Evolutionary conservation across 768 basidiomycete species (phyloP), one percentile per base, ranked within the genome.

Genomic region (Suillus plorans): DNA sequence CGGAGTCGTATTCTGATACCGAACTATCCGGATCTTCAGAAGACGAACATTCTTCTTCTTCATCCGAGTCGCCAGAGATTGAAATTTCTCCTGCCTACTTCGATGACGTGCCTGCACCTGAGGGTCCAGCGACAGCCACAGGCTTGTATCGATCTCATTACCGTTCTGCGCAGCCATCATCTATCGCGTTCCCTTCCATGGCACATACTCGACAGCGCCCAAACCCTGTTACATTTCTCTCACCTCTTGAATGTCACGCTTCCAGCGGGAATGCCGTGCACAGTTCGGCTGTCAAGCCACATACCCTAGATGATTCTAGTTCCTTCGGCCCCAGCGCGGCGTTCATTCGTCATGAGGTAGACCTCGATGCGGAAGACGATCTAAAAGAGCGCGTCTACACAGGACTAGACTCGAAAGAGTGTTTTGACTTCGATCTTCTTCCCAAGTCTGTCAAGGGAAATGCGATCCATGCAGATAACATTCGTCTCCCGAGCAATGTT

Each of bases 81-180:
- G 74, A 80, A 49, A 74, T 83, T 42, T 83, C 82, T 14, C 80
- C 80, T 18, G 82, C 81, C 10, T 78, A 76, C 66, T 82, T 79
- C 64, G 81, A 82, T 62, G 78, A 79, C 41, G 70, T 80, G 16
- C 81, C 82, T 8, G 76, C 79, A 0, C 81, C 81, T 1, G 80
- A 81, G 60, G 81, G 82, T 1, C 81, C 80, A 18, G 80, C 81
- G 16, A 82, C 80, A 1, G 77, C 80, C 20, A 76, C 80, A 2
- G 76, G 74, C 64, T 69, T 79, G 7, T 65, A 77, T 28, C 68
- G 69, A 55, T 78, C 66, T n/a, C 70, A 75, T 39, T 77, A 75
- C 41, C 70, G 68, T 12, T 18, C 64, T 0, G 57, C 68, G 14
- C 71, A 63, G 16, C 63, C 73, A 39, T 71, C 70, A 44, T 71